Conservation (phyloP, 306 rosid species). For the Delonix regia region DNA sequence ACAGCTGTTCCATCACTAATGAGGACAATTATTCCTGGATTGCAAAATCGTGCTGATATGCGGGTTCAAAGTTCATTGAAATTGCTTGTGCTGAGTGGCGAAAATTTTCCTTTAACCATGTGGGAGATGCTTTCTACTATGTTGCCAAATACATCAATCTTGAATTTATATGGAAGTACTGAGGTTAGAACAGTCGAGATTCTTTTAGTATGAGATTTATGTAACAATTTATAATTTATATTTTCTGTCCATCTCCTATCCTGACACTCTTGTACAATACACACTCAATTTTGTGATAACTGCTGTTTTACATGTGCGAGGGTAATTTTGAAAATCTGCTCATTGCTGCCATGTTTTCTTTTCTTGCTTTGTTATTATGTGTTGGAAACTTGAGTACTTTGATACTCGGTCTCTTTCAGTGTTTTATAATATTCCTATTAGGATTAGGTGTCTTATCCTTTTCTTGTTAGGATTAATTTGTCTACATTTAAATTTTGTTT, state of each 20-base stretch:
- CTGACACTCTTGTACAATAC: neutral
- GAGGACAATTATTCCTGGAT: slow-evolving; percentile 75
- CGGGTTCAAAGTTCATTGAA: slow-evolving; percentile 54
- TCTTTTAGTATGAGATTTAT: slow-evolving; percentile 30
- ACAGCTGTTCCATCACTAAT: slow-evolving; percentile 84
- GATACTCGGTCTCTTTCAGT: too few species aligned
- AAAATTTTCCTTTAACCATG: slow-evolving; percentile 63
- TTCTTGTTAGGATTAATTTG: too few species aligned
- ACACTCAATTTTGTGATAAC: neutral
- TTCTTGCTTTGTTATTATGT: slow-evolving; percentile 24
- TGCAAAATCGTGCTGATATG: slow-evolving; percentile 41
- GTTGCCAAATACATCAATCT: slow-evolving; percentile 75
- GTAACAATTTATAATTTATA: slow-evolving; percentile 8
- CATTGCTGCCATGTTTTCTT: slow-evolving; percentile 11
- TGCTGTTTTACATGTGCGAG: slow-evolving; percentile 9
- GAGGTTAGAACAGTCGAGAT: slow-evolving; percentile 58
- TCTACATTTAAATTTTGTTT: too few species aligned
- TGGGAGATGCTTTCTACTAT: slow-evolving; percentile 64
- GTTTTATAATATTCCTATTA: too few species aligned
- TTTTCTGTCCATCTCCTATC: neutral
- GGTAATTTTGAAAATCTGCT: slow-evolving; percentile 16
- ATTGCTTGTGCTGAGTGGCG: slow-evolving; percentile 87
- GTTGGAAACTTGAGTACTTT: too few species aligned
- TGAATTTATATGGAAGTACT: slow-evolving; percentile 90
- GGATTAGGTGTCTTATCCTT: too few species aligned